These are phyloP conservation scores for Fragaria vesca DNA, from an alignment of 306 rosid species.

Conservation along the genomic window DNA sequence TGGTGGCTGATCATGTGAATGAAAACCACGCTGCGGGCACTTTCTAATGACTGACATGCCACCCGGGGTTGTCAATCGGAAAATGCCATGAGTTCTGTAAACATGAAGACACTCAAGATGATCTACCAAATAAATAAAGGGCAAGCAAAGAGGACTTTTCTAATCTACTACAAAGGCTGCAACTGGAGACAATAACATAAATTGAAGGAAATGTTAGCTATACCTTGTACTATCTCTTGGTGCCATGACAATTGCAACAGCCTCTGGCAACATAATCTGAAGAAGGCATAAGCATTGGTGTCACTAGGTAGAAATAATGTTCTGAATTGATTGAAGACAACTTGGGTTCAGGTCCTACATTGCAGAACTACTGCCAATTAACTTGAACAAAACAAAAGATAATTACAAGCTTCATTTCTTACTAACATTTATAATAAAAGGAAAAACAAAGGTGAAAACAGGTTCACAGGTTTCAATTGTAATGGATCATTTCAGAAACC, in stretches of 20 bases:
- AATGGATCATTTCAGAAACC: not conserved
- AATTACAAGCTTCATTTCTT: not conserved
- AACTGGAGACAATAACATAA: not conserved
- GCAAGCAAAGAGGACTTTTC: not conserved
- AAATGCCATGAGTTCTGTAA: conserved; percentile 87
- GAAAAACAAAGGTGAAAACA: not conserved
- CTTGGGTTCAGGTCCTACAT: not conserved
- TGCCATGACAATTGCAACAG: conserved; percentile 99
- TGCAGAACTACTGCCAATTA: not conserved
- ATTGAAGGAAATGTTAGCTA: conserved; percentile 19
- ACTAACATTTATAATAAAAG: not conserved
- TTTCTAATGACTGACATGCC: conserved; percentile 91
- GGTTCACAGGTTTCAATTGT: not conserved
- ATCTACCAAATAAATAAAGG: not conserved
- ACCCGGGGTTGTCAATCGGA: conserved; percentile 83
- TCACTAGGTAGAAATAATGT: not conserved
- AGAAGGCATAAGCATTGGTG: conserved; percentile 23
- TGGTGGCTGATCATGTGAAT: conserved; percentile 76
- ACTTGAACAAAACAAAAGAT: not conserved
- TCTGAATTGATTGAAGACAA: not conserved
- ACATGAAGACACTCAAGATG: conserved; percentile 16
- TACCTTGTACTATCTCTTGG: conserved; percentile 79
- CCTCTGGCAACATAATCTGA: conserved; percentile 95
- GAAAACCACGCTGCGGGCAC: conserved; percentile 94
- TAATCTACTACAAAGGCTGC: too few species aligned